Evolutionary conservation across 2,329 filamentous ascomycete species (phyloP).

Genomic region (Stachybotrys chartarum): DNA sequence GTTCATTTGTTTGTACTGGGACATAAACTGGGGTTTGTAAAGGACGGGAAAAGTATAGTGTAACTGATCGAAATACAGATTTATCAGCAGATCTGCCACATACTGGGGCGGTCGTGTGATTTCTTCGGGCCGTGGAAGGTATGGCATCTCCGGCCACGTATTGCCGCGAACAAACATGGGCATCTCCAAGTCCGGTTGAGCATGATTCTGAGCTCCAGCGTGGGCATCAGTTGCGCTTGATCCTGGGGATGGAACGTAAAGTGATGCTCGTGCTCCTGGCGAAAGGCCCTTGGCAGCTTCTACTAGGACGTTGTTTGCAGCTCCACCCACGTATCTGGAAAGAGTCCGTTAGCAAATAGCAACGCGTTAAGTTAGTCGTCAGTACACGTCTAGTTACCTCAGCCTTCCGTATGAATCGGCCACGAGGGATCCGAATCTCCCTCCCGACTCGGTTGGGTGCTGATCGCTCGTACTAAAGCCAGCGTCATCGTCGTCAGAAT

Average conservation of each 20-base stretch:
- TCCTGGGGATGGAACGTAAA: constrained; percentile 3
- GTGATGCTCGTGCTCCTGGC: constrained; percentile 1
- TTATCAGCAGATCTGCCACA: constrained; percentile 17
- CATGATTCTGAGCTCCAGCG: constrained; percentile 8
- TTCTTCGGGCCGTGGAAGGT: constrained; percentile 15
- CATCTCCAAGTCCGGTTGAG: constrained; percentile 2
- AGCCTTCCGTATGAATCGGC: constrained; percentile 17
- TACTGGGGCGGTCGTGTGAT: constrained; percentile 18
- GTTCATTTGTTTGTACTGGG: constrained; percentile 10
- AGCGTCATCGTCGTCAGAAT: constrained; percentile 2
- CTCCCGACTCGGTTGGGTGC: constrained; percentile 2
- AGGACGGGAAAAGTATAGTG: constrained; percentile 20
- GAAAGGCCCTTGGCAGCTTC: constrained; percentile 16
- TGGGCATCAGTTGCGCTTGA: neutral
- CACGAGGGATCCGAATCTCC: constrained; percentile 12
- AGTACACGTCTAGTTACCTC: constrained; percentile 6
- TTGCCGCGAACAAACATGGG: constrained; percentile 18
- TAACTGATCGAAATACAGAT: constrained; percentile 19
- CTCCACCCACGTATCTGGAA: constrained; percentile 13
- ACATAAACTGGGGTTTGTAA: constrained; percentile 18
- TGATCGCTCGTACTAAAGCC: neutral
- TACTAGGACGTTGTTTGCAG: constrained; percentile 17
- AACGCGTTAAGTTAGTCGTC: neutral
- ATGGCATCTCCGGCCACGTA: constrained; percentile 17
- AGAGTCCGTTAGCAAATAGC: neutral